Conservation (phyloP, 2,329 filamentous ascomycete species). For the Penicillium crustosum region DNA sequence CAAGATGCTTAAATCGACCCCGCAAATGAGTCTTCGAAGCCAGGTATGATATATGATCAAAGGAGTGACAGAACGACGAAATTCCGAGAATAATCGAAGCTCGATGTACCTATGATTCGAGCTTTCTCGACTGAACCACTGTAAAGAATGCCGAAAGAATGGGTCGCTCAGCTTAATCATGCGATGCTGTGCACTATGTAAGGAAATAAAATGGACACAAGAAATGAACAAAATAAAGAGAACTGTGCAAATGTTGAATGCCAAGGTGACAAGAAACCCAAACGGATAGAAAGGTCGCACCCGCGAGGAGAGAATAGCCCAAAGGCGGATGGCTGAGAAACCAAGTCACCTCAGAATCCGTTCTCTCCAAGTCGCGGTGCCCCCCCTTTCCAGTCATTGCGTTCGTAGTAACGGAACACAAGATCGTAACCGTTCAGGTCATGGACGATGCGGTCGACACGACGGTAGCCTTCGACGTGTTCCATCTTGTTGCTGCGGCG, state of each 20-base stretch:
- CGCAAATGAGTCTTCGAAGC: neutral
- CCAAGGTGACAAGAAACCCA: slow-evolving; percentile 7
- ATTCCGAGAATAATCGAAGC: slow-evolving; percentile 10
- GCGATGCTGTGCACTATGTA: slow-evolving; percentile 25
- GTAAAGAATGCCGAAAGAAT: slow-evolving; percentile 9
- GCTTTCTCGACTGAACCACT: slow-evolving; percentile 6
- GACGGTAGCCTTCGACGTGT: slow-evolving; percentile 77
- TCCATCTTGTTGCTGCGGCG: slow-evolving; percentile 63
- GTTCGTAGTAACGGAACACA: slow-evolving; percentile 94
- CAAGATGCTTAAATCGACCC: neutral
- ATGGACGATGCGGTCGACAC: slow-evolving; percentile 92
- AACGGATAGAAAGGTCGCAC: slow-evolving; percentile 17
- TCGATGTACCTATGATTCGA: slow-evolving; percentile 9
- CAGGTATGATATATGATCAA: neutral
- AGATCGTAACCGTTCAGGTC: slow-evolving; percentile 97
- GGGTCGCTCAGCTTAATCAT: slow-evolving; percentile 24
- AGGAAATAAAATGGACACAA: slow-evolving; percentile 14
- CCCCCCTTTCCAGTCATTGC: slow-evolving; percentile 73
- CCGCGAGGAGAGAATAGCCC: slow-evolving; percentile 4
- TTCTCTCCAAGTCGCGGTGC: slow-evolving; percentile 62
- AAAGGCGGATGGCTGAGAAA: neutral
- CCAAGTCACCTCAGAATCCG: slow-evolving; percentile 17
- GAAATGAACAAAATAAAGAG: slow-evolving; percentile 5
- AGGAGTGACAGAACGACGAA: slow-evolving; percentile 10
- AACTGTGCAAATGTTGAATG: slow-evolving; percentile 3